These are phyloP conservation scores for Thielaviopsis punctulata DNA, from an alignment of 2,329 filamentous ascomycete genomes.

Conservation along the genomic window DNA sequence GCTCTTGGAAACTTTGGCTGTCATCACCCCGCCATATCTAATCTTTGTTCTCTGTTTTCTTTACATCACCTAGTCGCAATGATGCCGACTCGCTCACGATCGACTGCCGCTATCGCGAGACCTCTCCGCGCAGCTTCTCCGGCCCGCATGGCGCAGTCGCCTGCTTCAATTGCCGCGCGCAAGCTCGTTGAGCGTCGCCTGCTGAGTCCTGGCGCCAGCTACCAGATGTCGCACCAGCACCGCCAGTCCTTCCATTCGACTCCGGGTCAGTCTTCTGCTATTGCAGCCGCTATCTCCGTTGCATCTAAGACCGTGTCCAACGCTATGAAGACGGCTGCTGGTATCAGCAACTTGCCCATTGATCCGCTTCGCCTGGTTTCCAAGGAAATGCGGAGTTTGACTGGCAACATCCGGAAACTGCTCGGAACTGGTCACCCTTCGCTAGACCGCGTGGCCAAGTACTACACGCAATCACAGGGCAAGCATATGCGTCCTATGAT, in stretches of 20 bases:
- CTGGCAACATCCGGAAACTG: slow-evolving; percentile 83
- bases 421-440: slow-evolving; percentile 87
- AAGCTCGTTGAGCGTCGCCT: slow-evolving; percentile 5
- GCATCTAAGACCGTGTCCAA: slow-evolving; percentile 56
- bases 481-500: slow-evolving; percentile 93
- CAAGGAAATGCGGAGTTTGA: slow-evolving; percentile 92
- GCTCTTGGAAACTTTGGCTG: slow-evolving; percentile 5
- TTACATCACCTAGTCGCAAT: background rate
- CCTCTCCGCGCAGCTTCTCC: background rate
- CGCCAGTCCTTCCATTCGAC: slow-evolving; percentile 27
- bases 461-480: slow-evolving; percentile 91
- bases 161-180: slow-evolving; percentile 4
- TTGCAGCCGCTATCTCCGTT: slow-evolving; percentile 56
- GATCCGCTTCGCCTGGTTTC: slow-evolving; percentile 82
- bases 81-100: slow-evolving; percentile 8
- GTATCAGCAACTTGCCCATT: slow-evolving; percentile 48
- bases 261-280: slow-evolving; percentile 40
- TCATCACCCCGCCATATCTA: background rate
- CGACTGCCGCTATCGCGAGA: slow-evolving; percentile 5
- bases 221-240: slow-evolving; percentile 10
- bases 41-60: background rate
- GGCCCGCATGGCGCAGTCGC: slow-evolving; percentile 1
- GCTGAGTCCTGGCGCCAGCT: slow-evolving; percentile 7
- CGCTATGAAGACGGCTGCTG: slow-evolving; percentile 42
- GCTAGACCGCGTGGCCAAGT: slow-evolving; percentile 88